Evolutionary conservation across 805 yeast genomes (phyloP), one percentile per base, ranked within the genome.

Genomic region (Lipomyces starkeyi): DNA sequence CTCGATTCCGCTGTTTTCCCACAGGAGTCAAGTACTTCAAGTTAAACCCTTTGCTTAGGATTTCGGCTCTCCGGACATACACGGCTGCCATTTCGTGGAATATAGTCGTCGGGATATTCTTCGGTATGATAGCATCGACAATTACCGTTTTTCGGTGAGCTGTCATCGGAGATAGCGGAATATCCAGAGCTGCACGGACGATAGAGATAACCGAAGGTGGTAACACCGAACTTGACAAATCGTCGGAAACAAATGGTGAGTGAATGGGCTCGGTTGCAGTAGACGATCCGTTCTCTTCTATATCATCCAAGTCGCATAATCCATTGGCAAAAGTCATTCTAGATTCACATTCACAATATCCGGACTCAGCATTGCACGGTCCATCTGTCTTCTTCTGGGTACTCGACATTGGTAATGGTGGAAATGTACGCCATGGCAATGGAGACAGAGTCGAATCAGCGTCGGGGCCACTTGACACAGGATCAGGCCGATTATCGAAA

Each of bases 221-320:
- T 22, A 13, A 7, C 17, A 32, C 17, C 3, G 60, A 14, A 2
- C 58, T 25, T 1, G 49, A 20, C 29, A 29, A 32, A 29, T 25
- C 27, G 61, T 54, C 47, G 49, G 63, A 27, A 5, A 60, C 49
- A 34, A 60, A 52, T 20, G 63, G 63, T 13, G 63, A 60, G 56
- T 14, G 34, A 17, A 7, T 43, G 49, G 9, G 9, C 5, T 43
- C 3, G 2, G 49, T n/a, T 2, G 22, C 22, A 7, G 22, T 17
- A 17, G 22, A 6, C 14, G 49, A 43, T 7, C 13, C 9, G 49
- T 17, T n/a, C 22, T 7, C 49, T 7, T 43, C 49, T n/a, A n/a
- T 17, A n/a, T 43, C 49, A 43, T 43, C 20, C 49, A 43, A 5
- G 49, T 43, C 49, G 3, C 13, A 43, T 43, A 43, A 2, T 6